These are phyloP conservation scores for Claviceps cyperi DNA, from an alignment of 2,329 filamentous ascomycete genomes.

Conservation along the genomic window DNA sequence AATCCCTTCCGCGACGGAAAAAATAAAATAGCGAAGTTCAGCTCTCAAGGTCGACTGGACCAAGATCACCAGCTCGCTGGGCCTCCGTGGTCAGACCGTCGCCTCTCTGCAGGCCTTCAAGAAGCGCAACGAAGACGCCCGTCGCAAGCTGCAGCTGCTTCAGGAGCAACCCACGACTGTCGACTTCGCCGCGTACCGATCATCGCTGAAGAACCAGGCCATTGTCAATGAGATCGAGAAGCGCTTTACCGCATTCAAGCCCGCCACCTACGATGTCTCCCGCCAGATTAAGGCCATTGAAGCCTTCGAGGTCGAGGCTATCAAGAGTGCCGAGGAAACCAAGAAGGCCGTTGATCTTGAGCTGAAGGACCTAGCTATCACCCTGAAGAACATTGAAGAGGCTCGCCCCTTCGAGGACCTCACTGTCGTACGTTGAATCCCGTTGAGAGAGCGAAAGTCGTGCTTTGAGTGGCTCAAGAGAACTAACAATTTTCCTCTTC, in stretches of 20 bases:
- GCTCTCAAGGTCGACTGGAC: conserved; percentile 99
- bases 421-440: conserved; percentile 66
- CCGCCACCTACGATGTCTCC: conserved; percentile 77
- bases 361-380: conserved; percentile 85
- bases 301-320: conserved; percentile 89
- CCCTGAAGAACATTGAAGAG: conserved; percentile 91
- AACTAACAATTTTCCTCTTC: neutral
- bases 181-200: conserved; percentile 90
- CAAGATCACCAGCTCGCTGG: conserved; percentile 85
- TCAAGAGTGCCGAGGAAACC: conserved; percentile 94
- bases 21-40: conserved; percentile 66
- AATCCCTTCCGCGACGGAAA: conserved; percentile 9
- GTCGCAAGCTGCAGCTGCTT: conserved; percentile 78
- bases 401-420: conserved; percentile 92
- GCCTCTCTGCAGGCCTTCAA: conserved; percentile 91
- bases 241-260: conserved; percentile 84
- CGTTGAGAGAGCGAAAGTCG: neutral
- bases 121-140: conserved; percentile 98
- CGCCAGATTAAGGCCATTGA: conserved; percentile 98
- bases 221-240: conserved; percentile 95
- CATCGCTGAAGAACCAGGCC: conserved; percentile 86
- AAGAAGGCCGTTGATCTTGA: conserved; percentile 93
- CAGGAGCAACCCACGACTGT: conserved; percentile 72
- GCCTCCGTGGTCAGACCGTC: conserved; percentile 89
- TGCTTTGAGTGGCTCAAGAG: neutral